Conservation (phyloP, 371 early-diverging fungal genomes). For the Globomyces sp. region DNA sequence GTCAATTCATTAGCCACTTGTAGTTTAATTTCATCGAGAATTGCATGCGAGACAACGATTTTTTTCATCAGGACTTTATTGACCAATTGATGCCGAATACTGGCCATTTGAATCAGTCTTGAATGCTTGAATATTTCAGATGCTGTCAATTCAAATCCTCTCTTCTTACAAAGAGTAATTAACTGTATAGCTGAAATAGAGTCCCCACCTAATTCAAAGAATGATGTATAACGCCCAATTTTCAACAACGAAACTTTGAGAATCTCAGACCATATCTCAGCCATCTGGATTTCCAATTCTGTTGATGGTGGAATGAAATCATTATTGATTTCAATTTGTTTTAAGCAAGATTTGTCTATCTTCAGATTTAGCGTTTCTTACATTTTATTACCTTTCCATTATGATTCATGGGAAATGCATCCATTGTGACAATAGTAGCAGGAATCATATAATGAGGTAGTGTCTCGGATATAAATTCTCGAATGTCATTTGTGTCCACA, state of each 20-base stretch:
- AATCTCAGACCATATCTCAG: slow-evolving; percentile 18
- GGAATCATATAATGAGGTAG: slow-evolving; percentile 38
- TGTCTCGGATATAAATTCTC: background rate
- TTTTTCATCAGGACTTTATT: too few species aligned
- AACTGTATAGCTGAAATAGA: slow-evolving; percentile 19
- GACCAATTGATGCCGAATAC: background rate
- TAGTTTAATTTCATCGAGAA: background rate
- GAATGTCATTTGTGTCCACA: slow-evolving; percentile 18
- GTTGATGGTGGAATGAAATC: slow-evolving; percentile 10
- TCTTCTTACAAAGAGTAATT: background rate
- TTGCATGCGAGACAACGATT: background rate
- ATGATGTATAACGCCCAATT: slow-evolving; percentile 18
- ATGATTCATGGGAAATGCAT: slow-evolving; percentile 16
- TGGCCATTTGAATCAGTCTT: slow-evolving; percentile 1
- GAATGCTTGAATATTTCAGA: slow-evolving; percentile 17
- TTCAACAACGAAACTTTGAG: slow-evolving; percentile 13
- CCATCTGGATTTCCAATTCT: slow-evolving; percentile 21
- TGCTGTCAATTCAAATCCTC: slow-evolving; percentile 13
- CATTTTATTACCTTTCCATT: slow-evolving; percentile 39
- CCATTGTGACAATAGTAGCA: slow-evolving; percentile 15
- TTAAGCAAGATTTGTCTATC: slow-evolving; percentile 11
- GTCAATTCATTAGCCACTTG: slow-evolving; percentile 8
- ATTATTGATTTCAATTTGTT: slow-evolving; percentile 10
- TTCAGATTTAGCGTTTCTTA: too few species aligned
- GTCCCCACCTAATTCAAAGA: slow-evolving; percentile 20